Percentiles rank a stretch among this genome's conserved stretches.
Evolutionary conservation across 192 early-diverging fungal species (phyloP).

Genomic region (Backusella tarrabulga): DNA sequence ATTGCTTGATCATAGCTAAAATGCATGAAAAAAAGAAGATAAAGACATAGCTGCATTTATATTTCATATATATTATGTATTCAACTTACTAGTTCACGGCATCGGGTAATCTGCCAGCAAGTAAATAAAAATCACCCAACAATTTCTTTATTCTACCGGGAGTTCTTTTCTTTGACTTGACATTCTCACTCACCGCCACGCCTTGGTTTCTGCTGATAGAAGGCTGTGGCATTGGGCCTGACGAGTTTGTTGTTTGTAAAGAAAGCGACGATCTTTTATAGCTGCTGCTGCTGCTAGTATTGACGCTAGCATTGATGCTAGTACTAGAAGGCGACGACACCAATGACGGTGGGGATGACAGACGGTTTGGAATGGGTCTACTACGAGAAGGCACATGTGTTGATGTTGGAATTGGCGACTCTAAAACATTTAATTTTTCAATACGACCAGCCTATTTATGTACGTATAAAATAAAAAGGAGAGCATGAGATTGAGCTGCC

Average conservation of each 20-base stretch:
- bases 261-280: conserved; percentile 11
- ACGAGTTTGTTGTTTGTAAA: conserved; percentile 18
- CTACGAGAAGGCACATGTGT: conserved; percentile 5
- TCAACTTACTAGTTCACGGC: conserved; percentile 55
- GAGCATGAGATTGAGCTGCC: background rate
- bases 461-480: background rate
- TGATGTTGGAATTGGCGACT: conserved; percentile 18
- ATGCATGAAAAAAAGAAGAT: too few species aligned
- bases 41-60: background rate
- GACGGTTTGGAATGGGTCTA: background rate
- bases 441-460: conserved; percentile 25
- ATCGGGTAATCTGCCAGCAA: conserved; percentile 69
- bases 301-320: background rate
- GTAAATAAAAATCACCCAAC: conserved; percentile 69
- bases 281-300: background rate
- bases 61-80: too few species aligned
- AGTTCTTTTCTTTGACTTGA: conserved; percentile 57
- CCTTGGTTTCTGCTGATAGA: conserved; percentile 18
- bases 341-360: conserved; percentile 15
- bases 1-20: conserved; percentile 63
- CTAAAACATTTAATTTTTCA: conserved; percentile 17
- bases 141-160: conserved; percentile 73
- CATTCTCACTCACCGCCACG: conserved; percentile 21
- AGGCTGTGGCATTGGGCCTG: conserved; percentile 19
- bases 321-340: background rate